Conservation (phyloP, 2,329 filamentous ascomycete species). For the Talaromyces sp. region DNA sequence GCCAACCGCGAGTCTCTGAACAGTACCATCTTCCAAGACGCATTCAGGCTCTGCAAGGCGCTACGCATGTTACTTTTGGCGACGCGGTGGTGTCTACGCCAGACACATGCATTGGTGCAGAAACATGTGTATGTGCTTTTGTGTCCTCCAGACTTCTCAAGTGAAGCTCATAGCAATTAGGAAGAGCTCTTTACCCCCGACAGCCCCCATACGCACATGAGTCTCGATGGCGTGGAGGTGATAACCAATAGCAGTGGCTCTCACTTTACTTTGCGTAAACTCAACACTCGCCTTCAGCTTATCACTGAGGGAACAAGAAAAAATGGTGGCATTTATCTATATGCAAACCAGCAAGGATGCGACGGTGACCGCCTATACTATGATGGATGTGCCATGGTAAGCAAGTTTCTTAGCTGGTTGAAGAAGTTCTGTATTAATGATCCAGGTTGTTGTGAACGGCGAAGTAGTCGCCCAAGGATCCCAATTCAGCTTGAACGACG, state of each 20-base stretch:
- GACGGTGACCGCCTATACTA: constrained; percentile 55
- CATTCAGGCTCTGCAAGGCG: constrained; percentile 51
- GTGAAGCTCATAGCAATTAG: constrained; percentile 47
- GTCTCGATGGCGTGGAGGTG: constrained; percentile 63
- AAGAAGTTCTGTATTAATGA: constrained; percentile 37
- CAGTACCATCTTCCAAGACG: constrained; percentile 56
- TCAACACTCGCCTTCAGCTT: constrained; percentile 55
- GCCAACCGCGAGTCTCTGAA: constrained; percentile 47
- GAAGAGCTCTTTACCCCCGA: constrained; percentile 58
- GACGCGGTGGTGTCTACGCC: constrained; percentile 57
- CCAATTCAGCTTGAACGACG: constrained; percentile 38
- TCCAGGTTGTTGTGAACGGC: constrained; percentile 53
- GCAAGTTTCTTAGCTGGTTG: constrained; percentile 33
- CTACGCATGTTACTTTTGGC: constrained; percentile 55
- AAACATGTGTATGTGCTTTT: constrained; percentile 12
- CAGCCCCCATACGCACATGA: constrained; percentile 50
- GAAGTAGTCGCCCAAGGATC: constrained; percentile 21
- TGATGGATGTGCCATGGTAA: constrained; percentile 57
- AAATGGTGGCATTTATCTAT: constrained; percentile 39
- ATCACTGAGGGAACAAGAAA: constrained; percentile 56
- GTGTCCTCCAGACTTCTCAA: background rate
- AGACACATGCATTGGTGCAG: constrained; percentile 53
- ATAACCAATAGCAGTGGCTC: constrained; percentile 56
- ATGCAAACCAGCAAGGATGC: constrained; percentile 40
- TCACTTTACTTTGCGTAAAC: constrained; percentile 55